Evolutionary conservation across 2,329 filamentous ascomycete species (phyloP), one percentile per base, ranked within the genome.

Genomic region (Aspergillus amoenus): DNA sequence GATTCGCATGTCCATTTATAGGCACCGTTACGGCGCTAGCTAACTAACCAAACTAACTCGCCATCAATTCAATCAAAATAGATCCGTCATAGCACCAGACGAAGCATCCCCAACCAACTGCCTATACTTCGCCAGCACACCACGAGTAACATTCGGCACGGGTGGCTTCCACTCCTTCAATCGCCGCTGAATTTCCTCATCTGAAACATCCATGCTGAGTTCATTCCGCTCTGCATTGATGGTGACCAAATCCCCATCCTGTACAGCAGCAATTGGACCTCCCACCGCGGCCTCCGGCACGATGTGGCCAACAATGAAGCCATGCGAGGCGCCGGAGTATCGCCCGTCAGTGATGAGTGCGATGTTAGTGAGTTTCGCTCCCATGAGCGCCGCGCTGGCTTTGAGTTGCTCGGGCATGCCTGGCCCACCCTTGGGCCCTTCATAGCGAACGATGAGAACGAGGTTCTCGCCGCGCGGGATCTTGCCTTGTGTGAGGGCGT

Each of bases 371-470:
- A 97, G 80, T 12, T 89, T 89, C 0, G 93, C 93, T 48, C 93
- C 93, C 89, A 96, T 96, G 64, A 97, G 90, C 17, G 93, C 91
- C 0, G 92, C 92, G 57, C 85, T 89, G 11, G 93, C 90, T 71
- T 89, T 91, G 44, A 97, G 83, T 76, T 96, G 92, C 76, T 97
- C 93, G 2, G 93, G 93, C 93, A 97, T 97, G 43, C 93, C 93
- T 0, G 93, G 93, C 0, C 93, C 93, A 61, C 93, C 93, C 71
- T 91, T 93, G 12, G 93, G 93, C 0, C 93, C 93, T 73, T 97
- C 93, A 72, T 97, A 97, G 21, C 93, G 88, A 53, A 97, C 92
- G 32, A 97, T 86, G 27, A 97, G 79, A 18, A 97, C 93, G 13
- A 96, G 82, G 70, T 95, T 94, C 69, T 94, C 91, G 59, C 84